phyloP scores from a whole-genome alignment of 345 rosid species.

The Camelina sativa region DNA sequence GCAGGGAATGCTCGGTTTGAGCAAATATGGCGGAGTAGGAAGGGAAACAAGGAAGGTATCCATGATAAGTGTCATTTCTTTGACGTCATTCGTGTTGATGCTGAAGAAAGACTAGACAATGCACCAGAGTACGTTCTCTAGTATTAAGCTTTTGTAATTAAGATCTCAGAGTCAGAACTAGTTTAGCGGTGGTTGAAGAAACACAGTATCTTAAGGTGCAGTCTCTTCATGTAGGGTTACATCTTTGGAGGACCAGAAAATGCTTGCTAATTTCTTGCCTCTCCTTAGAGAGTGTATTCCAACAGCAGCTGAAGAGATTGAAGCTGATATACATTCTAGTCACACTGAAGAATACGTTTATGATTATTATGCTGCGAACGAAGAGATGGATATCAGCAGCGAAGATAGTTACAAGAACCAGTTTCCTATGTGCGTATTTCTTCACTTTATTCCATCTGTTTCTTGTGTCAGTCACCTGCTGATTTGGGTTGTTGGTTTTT shows the following conservation, averaged over 20 bases:
- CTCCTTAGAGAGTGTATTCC: constrained; percentile 77
- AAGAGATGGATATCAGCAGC: constrained; percentile 47
- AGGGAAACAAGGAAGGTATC: constrained; percentile 46
- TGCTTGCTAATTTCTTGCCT: constrained; percentile 75
- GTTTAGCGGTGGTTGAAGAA: constrained; percentile 19
- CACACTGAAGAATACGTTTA: constrained; percentile 70
- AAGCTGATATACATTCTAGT: constrained; percentile 55
- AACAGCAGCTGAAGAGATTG: constrained; percentile 76
- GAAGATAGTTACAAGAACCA: constrained; percentile 40
- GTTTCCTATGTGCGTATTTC: constrained; percentile 68
- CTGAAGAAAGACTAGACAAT: constrained; percentile 43
- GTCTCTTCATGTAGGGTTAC: constrained; percentile 49
- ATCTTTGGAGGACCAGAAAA: constrained; percentile 69
- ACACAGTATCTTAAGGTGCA: constrained; percentile 3
- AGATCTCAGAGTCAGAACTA: neutral
- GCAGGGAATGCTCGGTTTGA: constrained; percentile 81
- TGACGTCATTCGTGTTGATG: constrained; percentile 80
- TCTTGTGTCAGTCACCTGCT: constrained; percentile 9
- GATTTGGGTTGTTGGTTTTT: constrained; percentile 5
- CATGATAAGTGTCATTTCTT: constrained; percentile 61
- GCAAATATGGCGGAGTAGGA: constrained; percentile 82
- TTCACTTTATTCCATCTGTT: neutral
- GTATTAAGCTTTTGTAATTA: constrained; percentile 21
- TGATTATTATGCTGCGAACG: constrained; percentile 71
- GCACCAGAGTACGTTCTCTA: constrained; percentile 57